Evolutionary conservation across 768 basidiomycete genomes (phyloP).

Genomic region (Tylopilus felleus): DNA sequence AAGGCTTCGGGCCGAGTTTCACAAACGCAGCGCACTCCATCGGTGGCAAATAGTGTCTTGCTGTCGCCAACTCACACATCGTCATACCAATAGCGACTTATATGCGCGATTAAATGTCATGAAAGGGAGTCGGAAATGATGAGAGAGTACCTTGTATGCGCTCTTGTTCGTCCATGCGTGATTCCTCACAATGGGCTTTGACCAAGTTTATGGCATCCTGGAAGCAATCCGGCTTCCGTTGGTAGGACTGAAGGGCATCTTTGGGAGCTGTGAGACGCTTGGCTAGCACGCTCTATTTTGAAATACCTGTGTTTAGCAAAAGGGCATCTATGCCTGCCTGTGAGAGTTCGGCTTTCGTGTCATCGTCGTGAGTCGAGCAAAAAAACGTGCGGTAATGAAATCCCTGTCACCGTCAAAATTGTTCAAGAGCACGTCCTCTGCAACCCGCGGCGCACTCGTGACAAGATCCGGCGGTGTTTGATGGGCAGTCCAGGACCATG

Average conservation of each 20-base stretch:
- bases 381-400: slow-evolving; percentile 3
- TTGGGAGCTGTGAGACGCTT: slow-evolving; percentile 9
- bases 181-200: slow-evolving; percentile 48
- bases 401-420: slow-evolving; percentile 20
- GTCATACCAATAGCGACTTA: slow-evolving; percentile 76
- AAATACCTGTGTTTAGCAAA: slow-evolving; percentile 15
- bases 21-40: slow-evolving; percentile 51
- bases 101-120: slow-evolving; percentile 22
- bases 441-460: slow-evolving; percentile 1
- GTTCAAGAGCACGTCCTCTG: slow-evolving; percentile 11
- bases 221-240: slow-evolving; percentile 61
- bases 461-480: slow-evolving; percentile 25
- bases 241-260: slow-evolving; percentile 44
- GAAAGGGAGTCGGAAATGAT: neutral
- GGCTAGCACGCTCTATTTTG: slow-evolving; percentile 2
- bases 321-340: slow-evolving; percentile 19
- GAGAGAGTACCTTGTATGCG: slow-evolving; percentile 53
- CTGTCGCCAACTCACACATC: slow-evolving; percentile 75
- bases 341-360: slow-evolving; percentile 17
- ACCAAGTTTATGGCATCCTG: slow-evolving; percentile 48
- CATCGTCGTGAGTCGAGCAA: slow-evolving; percentile 9
- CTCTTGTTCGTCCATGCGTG: slow-evolving; percentile 58
- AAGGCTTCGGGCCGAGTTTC: neutral
- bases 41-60: slow-evolving; percentile 61
- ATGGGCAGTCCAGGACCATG: slow-evolving; percentile 30